Base-by-base conservation (phyloP, 345 rosid species). In the Adansonia digitata region DNA sequence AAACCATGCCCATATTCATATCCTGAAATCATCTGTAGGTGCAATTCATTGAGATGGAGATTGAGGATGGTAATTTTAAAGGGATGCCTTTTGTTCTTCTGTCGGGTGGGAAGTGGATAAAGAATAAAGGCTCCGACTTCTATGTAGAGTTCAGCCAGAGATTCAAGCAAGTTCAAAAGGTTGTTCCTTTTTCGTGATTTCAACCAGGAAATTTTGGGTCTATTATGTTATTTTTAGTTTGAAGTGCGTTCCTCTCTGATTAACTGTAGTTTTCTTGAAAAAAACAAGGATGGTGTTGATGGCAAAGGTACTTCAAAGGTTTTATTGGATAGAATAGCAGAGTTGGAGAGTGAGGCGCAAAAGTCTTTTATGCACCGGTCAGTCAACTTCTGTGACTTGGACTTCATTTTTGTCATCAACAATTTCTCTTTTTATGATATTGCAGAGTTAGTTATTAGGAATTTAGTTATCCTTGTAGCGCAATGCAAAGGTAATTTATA, bases 301-400 rank as follows among this genome's bases (percentile, higher is more conserved):
- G 97, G 97, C 13, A 86, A 79, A 75, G 97, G 94, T 69, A 95
- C 92, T n/a, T 93, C 97, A 45, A 93, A 84, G 81, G 78, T 46
- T 63, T 84, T 93, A 85, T 84, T 95, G 82, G 91, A 86, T 71
- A 93, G 68, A 87, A 93, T 93, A 79, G 89, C 91, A 57, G 82
- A 81, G 65, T 49, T 84, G 94, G 99, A 95, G 83, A 85, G 88
- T 74, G 97, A 95, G 82, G 99, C 99, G 42, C 98, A 95, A 78
- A 93, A 95, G 84, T 93, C 98, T 72, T 95, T 95, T 82, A 93
- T 95, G 99, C 99, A 95, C 76, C 85, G 99, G 99, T 93, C 71
- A 80, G 93, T 85, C 20, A 74, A 75, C 74, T 74, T 76, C 69
- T 77, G 62, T 57, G 17, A 45, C 66, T 77, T 78, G 37, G 37